Evolutionary conservation across 441 rosid species (phyloP), one percentile per base, ranked within the genome.

Genomic region (Mallotus japonicus): DNA sequence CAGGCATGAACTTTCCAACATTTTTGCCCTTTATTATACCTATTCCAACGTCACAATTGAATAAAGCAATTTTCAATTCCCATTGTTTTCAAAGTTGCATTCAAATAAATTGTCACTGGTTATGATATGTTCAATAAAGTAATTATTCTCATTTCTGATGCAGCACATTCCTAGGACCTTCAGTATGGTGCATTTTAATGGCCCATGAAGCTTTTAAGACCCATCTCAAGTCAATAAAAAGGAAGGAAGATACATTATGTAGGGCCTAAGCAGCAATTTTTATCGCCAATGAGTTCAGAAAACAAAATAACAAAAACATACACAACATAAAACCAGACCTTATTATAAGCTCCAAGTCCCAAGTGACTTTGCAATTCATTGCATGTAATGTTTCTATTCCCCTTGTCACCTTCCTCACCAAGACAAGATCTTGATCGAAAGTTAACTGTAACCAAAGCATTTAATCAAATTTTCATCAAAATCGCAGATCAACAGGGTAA

Each of bases 251-350:
- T 56, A 6, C 54, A 40, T 56, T 32, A 20, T 40, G 20, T 9
- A 20, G 5, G 22, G 40, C 9, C 20, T 20, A 37, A 2, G 12
- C 28, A 65, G 69, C 62, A 51, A 40, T 37, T 9, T 40, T 60
- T 60, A 17, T 47, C 19, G 34, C 54, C 59, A 34, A 28, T 17
- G 46, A 51, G 49, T 44, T 10, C 19, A 28, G 44, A 0, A 54
- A 32, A 63, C 37, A 60, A 8, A 28, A 0, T 20, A 32, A 63
- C 37, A 60, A 8, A n/a, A 11, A 13, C 0, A 46, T 16, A 44
- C 8, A 46, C 34, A 5, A 53, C 28, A 69, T 24, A 51, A 37
- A 19, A 17, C 28, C 79, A 11, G 73, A 90, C 95, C 95, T 88
- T 80, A 62, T 79, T 67, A 71, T 55, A 69, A 77, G 79, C 57